Conservation (phyloP, 805 yeast species). For the Kluyveromyces nonfermentans region DNA sequence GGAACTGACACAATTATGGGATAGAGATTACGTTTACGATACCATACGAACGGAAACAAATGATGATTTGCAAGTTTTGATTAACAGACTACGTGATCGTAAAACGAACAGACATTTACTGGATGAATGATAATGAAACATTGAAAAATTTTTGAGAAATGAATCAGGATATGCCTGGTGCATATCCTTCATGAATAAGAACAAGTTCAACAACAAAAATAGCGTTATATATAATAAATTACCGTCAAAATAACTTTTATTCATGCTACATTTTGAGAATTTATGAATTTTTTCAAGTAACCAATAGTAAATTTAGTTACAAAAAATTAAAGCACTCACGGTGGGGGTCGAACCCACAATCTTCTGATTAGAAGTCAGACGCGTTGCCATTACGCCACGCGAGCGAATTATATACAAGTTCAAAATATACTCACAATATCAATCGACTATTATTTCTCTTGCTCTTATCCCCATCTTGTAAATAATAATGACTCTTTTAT, state of each 20-base stretch:
- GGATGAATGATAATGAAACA: background rate
- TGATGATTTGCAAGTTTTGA: background rate
- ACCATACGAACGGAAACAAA: slow-evolving; percentile 2
- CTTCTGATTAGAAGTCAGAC: slow-evolving; percentile 48
- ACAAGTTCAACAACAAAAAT: background rate
- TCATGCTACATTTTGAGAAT: background rate
- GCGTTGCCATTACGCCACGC: slow-evolving; percentile 50
- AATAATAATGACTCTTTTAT: too few species aligned
- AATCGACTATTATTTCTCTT: too few species aligned
- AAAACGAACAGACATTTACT: background rate
- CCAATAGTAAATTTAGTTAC: background rate
- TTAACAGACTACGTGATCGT: background rate
- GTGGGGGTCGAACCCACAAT: slow-evolving; percentile 49
- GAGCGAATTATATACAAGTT: too few species aligned
- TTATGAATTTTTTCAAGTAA: background rate
- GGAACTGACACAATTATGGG: background rate
- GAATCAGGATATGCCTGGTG: background rate
- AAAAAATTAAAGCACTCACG: slow-evolving; percentile 34
- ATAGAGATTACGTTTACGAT: background rate
- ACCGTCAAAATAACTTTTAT: background rate
- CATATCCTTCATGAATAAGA: background rate
- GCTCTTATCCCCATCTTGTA: too few species aligned
- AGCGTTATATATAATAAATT: background rate
- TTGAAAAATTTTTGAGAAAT: background rate
- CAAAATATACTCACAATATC: too few species aligned